These are phyloP conservation scores for Candida endomychidarum DNA, from an alignment of 805 yeast species.

Conservation along the genomic window DNA sequence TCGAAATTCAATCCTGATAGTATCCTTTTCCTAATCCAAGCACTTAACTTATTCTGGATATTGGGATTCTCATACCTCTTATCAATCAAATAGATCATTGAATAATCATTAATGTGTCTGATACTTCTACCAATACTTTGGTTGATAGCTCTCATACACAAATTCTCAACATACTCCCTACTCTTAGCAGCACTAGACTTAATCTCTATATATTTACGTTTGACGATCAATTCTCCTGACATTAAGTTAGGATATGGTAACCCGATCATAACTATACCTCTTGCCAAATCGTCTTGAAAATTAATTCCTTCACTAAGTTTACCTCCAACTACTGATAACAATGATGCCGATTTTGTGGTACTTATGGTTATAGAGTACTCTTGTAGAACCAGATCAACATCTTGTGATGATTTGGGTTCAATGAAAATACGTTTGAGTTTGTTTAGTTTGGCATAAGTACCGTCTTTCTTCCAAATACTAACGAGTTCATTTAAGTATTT, in stretches of 20 bases:
- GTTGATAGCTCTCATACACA: constrained; percentile 88
- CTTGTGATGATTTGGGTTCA: constrained; percentile 50
- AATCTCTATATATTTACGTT: constrained; percentile 59
- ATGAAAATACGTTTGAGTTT: constrained; percentile 47
- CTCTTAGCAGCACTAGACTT: constrained; percentile 49
- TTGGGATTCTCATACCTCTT: constrained; percentile 48
- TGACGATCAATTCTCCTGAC: constrained; percentile 79
- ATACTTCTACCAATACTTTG: constrained; percentile 93
- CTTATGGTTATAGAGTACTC: constrained; percentile 50
- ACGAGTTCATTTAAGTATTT: constrained; percentile 58
- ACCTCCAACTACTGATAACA: constrained; percentile 90
- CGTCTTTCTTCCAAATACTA: constrained; percentile 49
- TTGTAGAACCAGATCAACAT: constrained; percentile 46
- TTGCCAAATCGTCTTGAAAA: constrained; percentile 81
- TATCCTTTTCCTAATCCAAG: constrained; percentile 59
- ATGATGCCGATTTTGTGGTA: constrained; percentile 54
- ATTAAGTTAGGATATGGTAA: constrained; percentile 84
- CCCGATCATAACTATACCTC: constrained; percentile 85
- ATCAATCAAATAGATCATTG: constrained; percentile 73
- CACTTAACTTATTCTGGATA: constrained; percentile 62
- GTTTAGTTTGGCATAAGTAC: constrained; percentile 32
- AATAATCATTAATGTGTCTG: constrained; percentile 78
- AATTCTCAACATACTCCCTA: constrained; percentile 68
- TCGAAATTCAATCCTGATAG: constrained; percentile 8
- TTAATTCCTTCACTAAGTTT: constrained; percentile 92